Percentiles rank a stretch among this genome's conserved stretches.
phyloP scores from a whole-genome alignment of 495 filamentous ascomycete species.

The Penicillium simplicissimum region DNA sequence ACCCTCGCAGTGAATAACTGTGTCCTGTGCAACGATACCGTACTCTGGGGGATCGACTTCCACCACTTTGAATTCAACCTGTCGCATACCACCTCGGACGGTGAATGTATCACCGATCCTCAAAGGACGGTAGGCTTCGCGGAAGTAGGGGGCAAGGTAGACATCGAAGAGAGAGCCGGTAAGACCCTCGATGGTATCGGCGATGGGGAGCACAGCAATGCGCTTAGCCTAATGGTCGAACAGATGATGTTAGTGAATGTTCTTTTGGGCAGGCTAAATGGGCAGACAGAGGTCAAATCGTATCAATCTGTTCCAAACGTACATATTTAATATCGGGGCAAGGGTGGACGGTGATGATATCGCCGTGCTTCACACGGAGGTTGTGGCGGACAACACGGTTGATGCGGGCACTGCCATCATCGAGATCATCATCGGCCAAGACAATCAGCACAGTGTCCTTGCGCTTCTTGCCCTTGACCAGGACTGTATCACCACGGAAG shows the following conservation, averaged over 20 bases:
- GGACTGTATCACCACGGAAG: slow-evolving; percentile 96
- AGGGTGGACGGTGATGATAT: slow-evolving; percentile 95
- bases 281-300: no score
- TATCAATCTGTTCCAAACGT: slow-evolving; percentile 35
- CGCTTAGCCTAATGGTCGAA: slow-evolving; percentile 76
- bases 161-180: slow-evolving; percentile 98
- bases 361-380: slow-evolving; percentile 95
- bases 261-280: not conserved
- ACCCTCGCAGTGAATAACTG: slow-evolving; percentile 97
- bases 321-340: slow-evolving; percentile 99
- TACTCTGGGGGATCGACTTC: slow-evolving; percentile 98
- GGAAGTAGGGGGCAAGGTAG: slow-evolving; percentile 99
- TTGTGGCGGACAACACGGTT: slow-evolving; percentile 99
- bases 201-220: slow-evolving; percentile 96
- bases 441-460: slow-evolving; percentile 99
- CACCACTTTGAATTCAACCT: slow-evolving; percentile 99
- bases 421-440: slow-evolving; percentile 93
- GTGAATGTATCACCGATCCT: slow-evolving; percentile 97
- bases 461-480: slow-evolving; percentile 99
- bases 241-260: slow-evolving; percentile 15
- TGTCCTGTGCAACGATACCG: slow-evolving; percentile 97
- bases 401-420: slow-evolving; percentile 93
- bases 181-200: slow-evolving; percentile 95
- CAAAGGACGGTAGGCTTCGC: slow-evolving; percentile 95
- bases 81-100: slow-evolving; percentile 94